These are phyloP conservation scores for Citrullus mucosospermus DNA, from an alignment of 306 rosid species.

Conservation along the genomic window DNA sequence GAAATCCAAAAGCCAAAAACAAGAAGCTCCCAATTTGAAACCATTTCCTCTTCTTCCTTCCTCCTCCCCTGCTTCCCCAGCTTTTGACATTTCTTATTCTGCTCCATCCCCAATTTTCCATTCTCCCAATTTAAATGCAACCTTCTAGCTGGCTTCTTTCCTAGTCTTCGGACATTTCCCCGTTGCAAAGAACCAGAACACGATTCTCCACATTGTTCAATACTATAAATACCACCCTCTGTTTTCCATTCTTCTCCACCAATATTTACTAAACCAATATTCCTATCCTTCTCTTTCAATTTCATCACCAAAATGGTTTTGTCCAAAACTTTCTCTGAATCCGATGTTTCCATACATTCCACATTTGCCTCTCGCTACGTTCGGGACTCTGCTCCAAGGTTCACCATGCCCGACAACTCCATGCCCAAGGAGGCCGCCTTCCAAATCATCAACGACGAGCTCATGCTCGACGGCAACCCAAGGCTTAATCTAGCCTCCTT, in stretches of 20 bases:
- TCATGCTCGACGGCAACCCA: slow-evolving; percentile 8
- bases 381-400: neutral
- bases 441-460: slow-evolving; percentile 13
- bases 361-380: slow-evolving; percentile 9
- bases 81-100: neutral
- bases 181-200: too few species aligned
- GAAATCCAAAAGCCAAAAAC: neutral
- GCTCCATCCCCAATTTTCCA: neutral
- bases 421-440: slow-evolving; percentile 4
- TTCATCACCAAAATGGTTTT: neutral
- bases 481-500: neutral
- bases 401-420: neutral
- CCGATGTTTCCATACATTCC: neutral
- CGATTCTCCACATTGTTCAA: neutral
- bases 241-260: neutral
- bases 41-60: neutral
- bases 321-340: neutral
- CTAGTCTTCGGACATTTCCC: too few species aligned
- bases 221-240: neutral
- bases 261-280: too few species aligned
- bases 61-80: neutral
- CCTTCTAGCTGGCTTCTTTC: too few species aligned
- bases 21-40: neutral
- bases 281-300: neutral
- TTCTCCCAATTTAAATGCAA: too few species aligned